Evolutionary conservation across 75 land plant genomes (phyloP).

Genomic region (Ceratopteris richardii): DNA sequence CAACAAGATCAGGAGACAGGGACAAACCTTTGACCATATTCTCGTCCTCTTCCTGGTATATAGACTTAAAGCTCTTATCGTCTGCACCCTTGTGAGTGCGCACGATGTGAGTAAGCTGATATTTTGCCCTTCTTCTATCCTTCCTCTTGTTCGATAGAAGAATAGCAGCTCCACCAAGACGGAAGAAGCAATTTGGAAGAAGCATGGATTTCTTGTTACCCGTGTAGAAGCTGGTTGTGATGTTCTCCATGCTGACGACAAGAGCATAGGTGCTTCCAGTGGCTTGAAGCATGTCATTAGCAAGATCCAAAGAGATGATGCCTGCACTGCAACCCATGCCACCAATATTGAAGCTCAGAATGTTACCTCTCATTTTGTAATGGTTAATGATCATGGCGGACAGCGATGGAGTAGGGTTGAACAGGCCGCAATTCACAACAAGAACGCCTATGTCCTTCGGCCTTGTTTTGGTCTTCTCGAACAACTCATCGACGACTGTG

Average conservation of each 20-base stretch:
- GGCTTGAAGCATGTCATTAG: slow-evolving; percentile 41
- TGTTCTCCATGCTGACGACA: slow-evolving; percentile 76
- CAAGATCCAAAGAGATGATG: slow-evolving; percentile 48
- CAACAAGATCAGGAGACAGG: slow-evolving; percentile 64
- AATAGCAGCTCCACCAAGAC: slow-evolving; percentile 78
- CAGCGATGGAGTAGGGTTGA: slow-evolving; percentile 57
- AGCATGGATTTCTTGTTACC: slow-evolving; percentile 72
- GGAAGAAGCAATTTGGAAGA: slow-evolving; percentile 76
- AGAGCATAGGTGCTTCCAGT: slow-evolving; percentile 39
- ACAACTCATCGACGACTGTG: slow-evolving; percentile 46
- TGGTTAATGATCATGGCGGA: slow-evolving; percentile 65
- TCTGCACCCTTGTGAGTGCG: slow-evolving; percentile 54
- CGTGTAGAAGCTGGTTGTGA: slow-evolving; percentile 69
- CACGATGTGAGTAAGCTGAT: slow-evolving; percentile 61
- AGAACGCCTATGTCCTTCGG: slow-evolving; percentile 52
- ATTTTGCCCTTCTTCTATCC: slow-evolving; percentile 46
- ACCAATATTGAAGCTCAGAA: slow-evolving; percentile 50
- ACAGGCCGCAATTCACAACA: slow-evolving; percentile 52
- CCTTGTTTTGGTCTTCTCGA: slow-evolving; percentile 30
- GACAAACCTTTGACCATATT: slow-evolving; percentile 59
- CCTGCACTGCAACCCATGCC: slow-evolving; percentile 77
- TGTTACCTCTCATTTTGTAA: slow-evolving; percentile 42
- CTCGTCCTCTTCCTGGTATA: slow-evolving; percentile 77
- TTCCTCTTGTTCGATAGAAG: slow-evolving; percentile 48
- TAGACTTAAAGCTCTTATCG: slow-evolving; percentile 43